phyloP scores from a whole-genome alignment of 2,329 filamentous ascomycete genomes.

The Fusarium sulawesiense region DNA sequence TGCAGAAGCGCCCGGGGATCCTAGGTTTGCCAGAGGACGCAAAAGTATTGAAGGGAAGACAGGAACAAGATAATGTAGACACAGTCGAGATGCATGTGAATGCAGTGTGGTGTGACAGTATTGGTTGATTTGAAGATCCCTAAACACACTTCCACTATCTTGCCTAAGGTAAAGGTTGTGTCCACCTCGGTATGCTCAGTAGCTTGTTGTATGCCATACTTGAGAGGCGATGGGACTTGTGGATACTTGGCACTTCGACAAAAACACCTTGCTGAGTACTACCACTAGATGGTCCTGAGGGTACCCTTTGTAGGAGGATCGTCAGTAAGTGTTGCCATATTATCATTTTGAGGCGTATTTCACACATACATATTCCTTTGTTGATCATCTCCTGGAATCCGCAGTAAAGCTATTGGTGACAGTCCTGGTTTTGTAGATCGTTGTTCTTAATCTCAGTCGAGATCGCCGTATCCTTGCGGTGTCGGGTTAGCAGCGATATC shows the following conservation, averaged over 20 bases:
- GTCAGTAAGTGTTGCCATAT: not conserved
- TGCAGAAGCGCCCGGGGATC: too few relatives aligned
- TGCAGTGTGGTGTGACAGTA: too few relatives aligned
- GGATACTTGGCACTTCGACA: too few relatives aligned
- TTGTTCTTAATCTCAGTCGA: not conserved
- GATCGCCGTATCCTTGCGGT: not conserved
- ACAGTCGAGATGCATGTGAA: too few relatives aligned
- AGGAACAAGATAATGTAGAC: too few relatives aligned
- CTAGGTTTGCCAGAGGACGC: too few relatives aligned
- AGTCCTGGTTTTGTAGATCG: not conserved
- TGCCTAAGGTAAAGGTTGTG: not conserved
- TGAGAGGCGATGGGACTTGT: too few relatives aligned
- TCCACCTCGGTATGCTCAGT: not conserved
- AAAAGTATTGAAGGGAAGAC: too few relatives aligned
- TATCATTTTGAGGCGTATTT: not conserved
- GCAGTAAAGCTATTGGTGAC: not conserved
- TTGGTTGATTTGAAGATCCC: too few relatives aligned
- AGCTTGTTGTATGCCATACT: not conserved
- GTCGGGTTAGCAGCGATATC: not conserved
- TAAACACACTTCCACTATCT: not conserved
- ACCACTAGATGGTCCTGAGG: too few relatives aligned
- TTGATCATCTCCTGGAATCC: not conserved
- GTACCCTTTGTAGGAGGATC: not conserved
- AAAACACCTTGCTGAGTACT: too few relatives aligned
- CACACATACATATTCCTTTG: not conserved